Evolutionary conservation across 257 asterid genomes (phyloP), one percentile per base, ranked within the genome.

Genomic region (Solanum pennellii): DNA sequence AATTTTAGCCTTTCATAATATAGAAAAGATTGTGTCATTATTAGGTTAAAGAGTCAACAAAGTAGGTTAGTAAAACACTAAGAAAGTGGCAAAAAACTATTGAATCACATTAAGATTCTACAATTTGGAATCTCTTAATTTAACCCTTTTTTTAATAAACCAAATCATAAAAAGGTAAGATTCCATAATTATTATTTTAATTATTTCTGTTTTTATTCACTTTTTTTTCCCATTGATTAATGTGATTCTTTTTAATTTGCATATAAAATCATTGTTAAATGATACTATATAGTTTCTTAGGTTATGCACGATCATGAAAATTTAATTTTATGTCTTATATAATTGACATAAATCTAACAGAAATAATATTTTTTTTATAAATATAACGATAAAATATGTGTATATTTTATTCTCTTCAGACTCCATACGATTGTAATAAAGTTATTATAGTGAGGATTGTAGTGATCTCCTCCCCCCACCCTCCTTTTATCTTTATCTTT

Each of bases 291-390:
- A 56, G 65, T 56, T 56, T 56, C 25, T 56, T 56, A 7, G 14
- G 65, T 56, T 20, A 4, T 0, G 25, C 21, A 3, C 6, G 7
- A 3, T 23, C 2, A 69, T 69, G 76, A 29, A 6, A 69, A 29
- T 29, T 9, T 69, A 29, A 69, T 29, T 29, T 29, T 69, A 6
- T 13, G 3, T 69, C 12, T 29, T 3, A 13, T 12, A 25, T 66
- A 66, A 66, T 25, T 27, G 21, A 27, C 10, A 4, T 13, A 65
- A 65, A 18, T 65, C 3, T 5, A 65, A 12, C 2, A 1, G 2
- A 25, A 12, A 65, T 1, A 25, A 1, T 0, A 2, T 25, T 1
- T 25, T 0, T n/a, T 12, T 65, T 12, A 1, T 1, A 65, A 65
- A 65, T 14, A 65, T 60, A 21, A 21, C 0, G 3, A 23, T 60